A percentile compares a stretch with the other conserved stretches of the same genome.
Evolutionary conservation across 2,329 filamentous ascomycete species (phyloP).

Genomic region (Penicillium sp.): DNA sequence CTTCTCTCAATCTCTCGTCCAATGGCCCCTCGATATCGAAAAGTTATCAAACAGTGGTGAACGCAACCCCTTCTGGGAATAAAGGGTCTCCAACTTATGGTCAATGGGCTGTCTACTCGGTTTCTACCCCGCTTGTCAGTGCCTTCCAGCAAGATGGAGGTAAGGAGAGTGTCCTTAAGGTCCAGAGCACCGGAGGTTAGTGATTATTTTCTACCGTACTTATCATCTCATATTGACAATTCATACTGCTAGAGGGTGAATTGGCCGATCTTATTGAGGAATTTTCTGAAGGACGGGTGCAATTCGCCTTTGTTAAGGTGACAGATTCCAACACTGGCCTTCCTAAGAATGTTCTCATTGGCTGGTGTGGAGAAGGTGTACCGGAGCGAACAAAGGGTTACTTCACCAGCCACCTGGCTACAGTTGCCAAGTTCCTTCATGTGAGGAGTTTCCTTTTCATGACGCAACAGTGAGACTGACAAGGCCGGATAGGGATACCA

Average conservation of each 20-base stretch:
- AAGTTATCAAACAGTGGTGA: slow-evolving; percentile 69
- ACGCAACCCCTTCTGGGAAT: slow-evolving; percentile 57
- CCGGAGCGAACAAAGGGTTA: slow-evolving; percentile 98
- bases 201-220: slow-evolving; percentile 2
- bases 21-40: slow-evolving; percentile 77
- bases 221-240: background rate
- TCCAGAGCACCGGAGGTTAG: slow-evolving; percentile 83
- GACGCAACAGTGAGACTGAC: slow-evolving; percentile 5
- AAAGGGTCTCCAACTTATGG: slow-evolving; percentile 75
- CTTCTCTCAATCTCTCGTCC: slow-evolving; percentile 74
- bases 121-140: slow-evolving; percentile 86
- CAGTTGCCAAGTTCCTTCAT: slow-evolving; percentile 88
- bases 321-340: slow-evolving; percentile 89
- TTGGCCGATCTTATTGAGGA: slow-evolving; percentile 87
- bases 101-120: slow-evolving; percentile 92
- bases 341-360: slow-evolving; percentile 89
- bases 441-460: slow-evolving; percentile 39
- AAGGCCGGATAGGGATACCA: slow-evolving; percentile 69
- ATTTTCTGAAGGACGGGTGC: slow-evolving; percentile 92
- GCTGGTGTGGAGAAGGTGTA: slow-evolving; percentile 95
- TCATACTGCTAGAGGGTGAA: slow-evolving; percentile 70
- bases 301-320: slow-evolving; percentile 95
- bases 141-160: slow-evolving; percentile 81
- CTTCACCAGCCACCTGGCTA: slow-evolving; percentile 89
- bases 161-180: slow-evolving; percentile 94